Base-by-base conservation (phyloP, 805 yeast genomes). In the Metschnikowia continentalis region DNA sequence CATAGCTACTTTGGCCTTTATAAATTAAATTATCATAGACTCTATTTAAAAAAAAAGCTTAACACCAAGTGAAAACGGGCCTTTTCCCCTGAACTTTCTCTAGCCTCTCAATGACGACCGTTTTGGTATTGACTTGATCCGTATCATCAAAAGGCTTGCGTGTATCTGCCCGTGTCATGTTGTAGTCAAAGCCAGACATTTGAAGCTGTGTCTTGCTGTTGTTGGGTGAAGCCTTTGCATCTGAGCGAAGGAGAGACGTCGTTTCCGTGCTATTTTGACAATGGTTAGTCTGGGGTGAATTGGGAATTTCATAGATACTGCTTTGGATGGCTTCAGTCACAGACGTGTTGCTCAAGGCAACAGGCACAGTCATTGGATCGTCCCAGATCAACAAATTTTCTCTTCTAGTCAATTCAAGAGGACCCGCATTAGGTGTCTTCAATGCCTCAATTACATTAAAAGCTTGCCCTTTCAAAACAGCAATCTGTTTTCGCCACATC, bases 381-480 rank as follows among this genome's bases (percentile, higher is more conserved):
- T 86, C 90, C 70, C 79, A 73, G 0, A 85, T 79, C 49, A 81
- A 60, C 32, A 83, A 70, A 44, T 84, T 71, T 10, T 82, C 78
- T 46, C 85, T 65, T 52, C 87, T 69, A 1, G 83, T 84, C 11
- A 86, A 67, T 54, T 85, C 90, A 49, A 85, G 65, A 0, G 90
- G 90, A 0, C 90, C 88, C 36, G 82, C 84, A 20, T 77, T 74
- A 0, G 75, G 70, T 32, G 70, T 67, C 59, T 81, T 81, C 48
- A 86, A 64, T 1, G 85, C 75, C 57, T 86, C 89, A 3, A 84
- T 86, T 2, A 86, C 84, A 56, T 84, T 85, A 68, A 83, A 85
- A 0, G 91, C 88, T 61, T 86, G 91, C 0, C 91, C 92, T 61
- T 86, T 86, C 60, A 86, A 60, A 2, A 86, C 85, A 0, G 87